Conservation (phyloP, 2,329 filamentous ascomycete genomes). For the Claviceps fusiformis region DNA sequence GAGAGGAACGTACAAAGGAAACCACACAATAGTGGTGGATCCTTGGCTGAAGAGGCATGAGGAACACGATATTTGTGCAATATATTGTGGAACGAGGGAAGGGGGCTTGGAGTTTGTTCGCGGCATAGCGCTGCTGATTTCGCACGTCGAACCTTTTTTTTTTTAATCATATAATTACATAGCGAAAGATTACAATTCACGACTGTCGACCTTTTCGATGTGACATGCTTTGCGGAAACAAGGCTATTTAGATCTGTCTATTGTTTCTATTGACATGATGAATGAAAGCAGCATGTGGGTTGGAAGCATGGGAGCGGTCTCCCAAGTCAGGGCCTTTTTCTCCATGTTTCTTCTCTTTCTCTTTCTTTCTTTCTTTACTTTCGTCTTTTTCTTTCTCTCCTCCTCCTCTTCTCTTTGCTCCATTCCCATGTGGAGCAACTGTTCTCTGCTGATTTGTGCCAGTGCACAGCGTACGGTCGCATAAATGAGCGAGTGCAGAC, state of each 20-base stretch:
- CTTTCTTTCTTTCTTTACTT: neutral
- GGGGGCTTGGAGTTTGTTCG: neutral
- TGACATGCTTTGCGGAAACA: neutral
- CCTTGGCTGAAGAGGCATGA: constrained; percentile 22
- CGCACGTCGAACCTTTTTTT: neutral
- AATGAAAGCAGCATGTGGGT: neutral
- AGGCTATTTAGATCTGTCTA: neutral
- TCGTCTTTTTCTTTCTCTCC: neutral
- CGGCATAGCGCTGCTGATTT: neutral
- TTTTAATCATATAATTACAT: too few species aligned
- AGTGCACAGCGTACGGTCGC: neutral
- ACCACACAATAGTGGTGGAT: constrained; percentile 28
- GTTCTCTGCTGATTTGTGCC: neutral
- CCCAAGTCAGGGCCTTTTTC: neutral
- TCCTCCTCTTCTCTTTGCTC: neutral
- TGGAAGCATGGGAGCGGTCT: neutral
- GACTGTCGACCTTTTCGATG: neutral
- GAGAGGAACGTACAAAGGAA: constrained; percentile 44
- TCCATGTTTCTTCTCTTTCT: neutral
- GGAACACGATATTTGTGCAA: neutral
- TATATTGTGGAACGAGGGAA: neutral
- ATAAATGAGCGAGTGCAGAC: neutral
- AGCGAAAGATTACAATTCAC: neutral
- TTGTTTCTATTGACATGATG: too few species aligned
- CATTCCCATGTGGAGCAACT: neutral